Evolutionary conservation across 2,329 filamentous ascomycete genomes (phyloP).

Genomic region (Falciphora oryzae): DNA sequence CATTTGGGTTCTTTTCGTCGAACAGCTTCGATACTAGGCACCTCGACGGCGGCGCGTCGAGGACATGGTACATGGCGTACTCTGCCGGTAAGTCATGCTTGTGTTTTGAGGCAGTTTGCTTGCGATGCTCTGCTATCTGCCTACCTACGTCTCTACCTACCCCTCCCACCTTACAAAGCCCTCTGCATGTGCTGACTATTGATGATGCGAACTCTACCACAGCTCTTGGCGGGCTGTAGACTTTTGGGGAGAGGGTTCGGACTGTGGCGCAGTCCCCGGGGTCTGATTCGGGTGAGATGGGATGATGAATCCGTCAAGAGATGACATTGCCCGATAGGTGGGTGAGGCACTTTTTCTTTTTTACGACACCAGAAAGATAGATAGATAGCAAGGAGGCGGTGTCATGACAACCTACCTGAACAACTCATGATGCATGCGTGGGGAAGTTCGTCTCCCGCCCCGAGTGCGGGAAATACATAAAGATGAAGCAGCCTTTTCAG

Average conservation of each 20-base stretch:
- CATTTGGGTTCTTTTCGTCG: conserved; percentile 70
- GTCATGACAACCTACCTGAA: neutral
- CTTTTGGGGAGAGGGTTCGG: neutral
- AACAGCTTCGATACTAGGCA: conserved; percentile 59
- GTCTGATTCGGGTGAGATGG: neutral
- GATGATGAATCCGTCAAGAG: neutral
- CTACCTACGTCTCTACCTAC: too few species aligned
- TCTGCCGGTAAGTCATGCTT: conserved; percentile 56
- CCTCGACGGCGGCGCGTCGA: conserved; percentile 76
- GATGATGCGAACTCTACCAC: neutral
- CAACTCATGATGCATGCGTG: neutral
- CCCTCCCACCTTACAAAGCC: neutral
- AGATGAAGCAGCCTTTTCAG: neutral
- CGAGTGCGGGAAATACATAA: too few species aligned
- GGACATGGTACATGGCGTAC: conserved; percentile 81
- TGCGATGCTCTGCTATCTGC: too few species aligned
- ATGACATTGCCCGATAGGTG: neutral
- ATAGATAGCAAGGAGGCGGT: neutral
- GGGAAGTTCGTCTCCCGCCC: neutral
- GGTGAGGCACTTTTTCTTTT: neutral
- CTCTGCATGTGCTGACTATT: too few species aligned
- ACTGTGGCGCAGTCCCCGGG: neutral
- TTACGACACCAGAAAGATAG: neutral
- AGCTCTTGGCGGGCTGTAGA: neutral
- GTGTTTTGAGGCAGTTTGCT: too few species aligned